Evolutionary conservation across 345 rosid species (phyloP), one percentile per base, ranked within the genome.

Genomic region (Hevea brasiliensis): DNA sequence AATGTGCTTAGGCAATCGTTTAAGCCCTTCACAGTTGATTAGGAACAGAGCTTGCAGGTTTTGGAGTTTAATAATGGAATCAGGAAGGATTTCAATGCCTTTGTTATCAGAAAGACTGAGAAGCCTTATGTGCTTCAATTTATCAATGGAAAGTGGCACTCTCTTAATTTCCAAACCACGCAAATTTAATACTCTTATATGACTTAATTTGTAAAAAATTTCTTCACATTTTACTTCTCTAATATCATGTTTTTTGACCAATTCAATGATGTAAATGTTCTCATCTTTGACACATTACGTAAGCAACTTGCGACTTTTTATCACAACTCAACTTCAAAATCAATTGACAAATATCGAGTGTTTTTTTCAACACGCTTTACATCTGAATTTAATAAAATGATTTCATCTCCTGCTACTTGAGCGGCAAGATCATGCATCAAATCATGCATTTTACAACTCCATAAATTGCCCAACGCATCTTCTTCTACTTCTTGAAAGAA

Each of bases 361-460:
- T 54, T 12, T 35, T 47, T 48, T 51, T 35, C 17, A 41, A 61
- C 65, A 7, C 48, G 18, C 21, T 50, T 6, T 77, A 1, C 1
- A 15, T 18, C 1, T 3, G 27, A 7, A 0, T 13, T 14, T 13
- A 35, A 10, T 0, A 10, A 11, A 3, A 10, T 0, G 15, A 2
- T 47, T 11, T 57, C 73, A 0, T 8, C 21, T n/a, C 29, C n/a
- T 0, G 74, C 67, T 20, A 74, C 29, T 2, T 0, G 11, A 7
- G 0, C 0, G 0, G 76, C 81, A 23, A 77, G 79, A 35, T 77
- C 76, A 71, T 77, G 79, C 59, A 77, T 70, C 60, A 61, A 35
- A 41, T 72, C 76, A 61, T 79, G 73, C 75, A 74, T 71, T 67
- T 66, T 74, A 44, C 72, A 65, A 65, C 37, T 24, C 6, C 0